Conservation (phyloP, 768 basidiomycete genomes). For the Suillus discolor region DNA sequence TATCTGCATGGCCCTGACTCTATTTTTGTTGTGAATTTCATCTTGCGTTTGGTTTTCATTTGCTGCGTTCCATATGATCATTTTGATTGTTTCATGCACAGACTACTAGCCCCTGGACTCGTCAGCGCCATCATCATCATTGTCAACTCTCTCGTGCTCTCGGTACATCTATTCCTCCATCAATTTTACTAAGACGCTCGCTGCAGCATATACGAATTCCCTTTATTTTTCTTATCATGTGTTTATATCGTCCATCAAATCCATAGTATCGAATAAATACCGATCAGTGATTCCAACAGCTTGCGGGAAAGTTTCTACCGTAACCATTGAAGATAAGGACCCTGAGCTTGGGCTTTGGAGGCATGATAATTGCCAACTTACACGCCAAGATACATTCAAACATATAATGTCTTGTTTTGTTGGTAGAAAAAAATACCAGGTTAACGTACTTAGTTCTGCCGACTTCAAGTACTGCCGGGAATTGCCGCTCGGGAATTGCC, state of each 20-base stretch:
- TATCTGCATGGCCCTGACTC: constrained; percentile 16
- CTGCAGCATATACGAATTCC: constrained; percentile 20
- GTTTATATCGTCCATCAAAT: constrained; percentile 25
- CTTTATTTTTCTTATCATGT: constrained; percentile 26
- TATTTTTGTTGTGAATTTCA: constrained; percentile 16
- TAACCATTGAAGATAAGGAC: not conserved
- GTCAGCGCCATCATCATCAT: constrained; percentile 17
- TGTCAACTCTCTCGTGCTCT: constrained; percentile 10
- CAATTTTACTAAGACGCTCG: constrained; percentile 19
- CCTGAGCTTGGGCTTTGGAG: no score
- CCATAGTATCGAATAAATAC: constrained; percentile 26
- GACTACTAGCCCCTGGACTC: constrained; percentile 10
- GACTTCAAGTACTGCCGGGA: no score
- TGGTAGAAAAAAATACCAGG: no score
- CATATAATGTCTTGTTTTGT: no score
- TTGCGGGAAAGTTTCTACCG: not conserved
- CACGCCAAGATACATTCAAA: no score
- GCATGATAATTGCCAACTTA: no score
- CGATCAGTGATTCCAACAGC: not conserved
- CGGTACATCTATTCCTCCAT: constrained; percentile 10
- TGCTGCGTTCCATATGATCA: constrained; percentile 11
- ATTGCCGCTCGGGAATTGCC: no score
- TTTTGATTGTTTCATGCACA: constrained; percentile 2
- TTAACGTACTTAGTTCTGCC: no score
- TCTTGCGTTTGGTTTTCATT: constrained; percentile 24